Evolutionary conservation across 176 grass and related monocot species (phyloP).

Genomic region (Musa schizocarpa): DNA sequence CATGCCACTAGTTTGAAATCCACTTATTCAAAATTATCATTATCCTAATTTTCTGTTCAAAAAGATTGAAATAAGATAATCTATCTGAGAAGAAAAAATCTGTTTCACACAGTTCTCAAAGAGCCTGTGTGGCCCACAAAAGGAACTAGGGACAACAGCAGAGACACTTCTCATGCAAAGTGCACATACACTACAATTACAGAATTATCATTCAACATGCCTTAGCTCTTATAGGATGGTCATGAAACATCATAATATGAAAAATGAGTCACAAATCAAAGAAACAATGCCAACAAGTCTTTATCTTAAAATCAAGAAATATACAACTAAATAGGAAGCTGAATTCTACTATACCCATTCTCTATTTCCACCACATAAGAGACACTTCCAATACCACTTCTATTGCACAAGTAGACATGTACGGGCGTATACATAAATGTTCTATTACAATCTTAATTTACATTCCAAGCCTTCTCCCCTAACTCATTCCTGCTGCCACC

Average conservation of each 20-base stretch:
- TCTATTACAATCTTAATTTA: too few species aligned
- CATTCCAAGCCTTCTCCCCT: too few species aligned
- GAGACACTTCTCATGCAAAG: neutral
- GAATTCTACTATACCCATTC: too few species aligned
- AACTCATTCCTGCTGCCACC: too few species aligned
- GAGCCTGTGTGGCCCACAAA: neutral
- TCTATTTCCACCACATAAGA: too few species aligned
- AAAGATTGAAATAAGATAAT: neutral
- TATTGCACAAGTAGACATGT: too few species aligned
- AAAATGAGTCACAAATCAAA: neutral
- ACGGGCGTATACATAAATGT: too few species aligned
- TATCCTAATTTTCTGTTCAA: neutral
- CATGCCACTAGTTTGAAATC: neutral
- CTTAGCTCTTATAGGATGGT: neutral
- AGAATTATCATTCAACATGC: neutral
- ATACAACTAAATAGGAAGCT: too few species aligned
- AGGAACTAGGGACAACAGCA: neutral
- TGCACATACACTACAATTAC: neutral
- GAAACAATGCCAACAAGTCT: too few species aligned
- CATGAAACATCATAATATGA: neutral
- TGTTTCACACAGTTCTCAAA: neutral
- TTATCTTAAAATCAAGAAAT: too few species aligned
- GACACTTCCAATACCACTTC: too few species aligned
- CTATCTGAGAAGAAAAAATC: neutral
- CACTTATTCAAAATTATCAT: neutral